Base-by-base conservation (phyloP, 2,329 filamentous ascomycete genomes). In the Fusarium mangiferae region DNA sequence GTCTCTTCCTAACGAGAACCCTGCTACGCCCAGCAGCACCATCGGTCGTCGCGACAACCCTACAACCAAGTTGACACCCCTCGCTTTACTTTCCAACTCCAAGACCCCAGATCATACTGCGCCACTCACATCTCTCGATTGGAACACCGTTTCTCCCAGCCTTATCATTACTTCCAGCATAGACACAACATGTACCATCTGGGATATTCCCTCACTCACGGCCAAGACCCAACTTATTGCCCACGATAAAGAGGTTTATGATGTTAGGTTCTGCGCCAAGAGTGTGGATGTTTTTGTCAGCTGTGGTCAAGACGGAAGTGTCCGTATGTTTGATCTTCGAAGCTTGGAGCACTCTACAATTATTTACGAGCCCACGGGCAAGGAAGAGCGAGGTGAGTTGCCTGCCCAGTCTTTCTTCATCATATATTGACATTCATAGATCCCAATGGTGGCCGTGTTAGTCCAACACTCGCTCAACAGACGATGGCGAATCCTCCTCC, bases 271-370 rank as follows among this genome's bases (percentile, higher is more conserved):
- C 84, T 99, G 96, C 84, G 96, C 96, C 55, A 96, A 97, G 77
- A 98, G 95, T 78, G 94, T 98, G n/a, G 96, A 99, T 79, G 95
- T 98, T 4, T 99, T 99, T 82, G 96, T 98, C 38, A 98, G 94
- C 82, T 99, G 96, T 82, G 96, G 96, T 58, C 96, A 97, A 63
- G 96, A 99, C 81, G 96, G 96, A 44, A 98, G 96, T 82, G 96
- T 99, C 33, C 91, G 96, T 77, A 99, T 99, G 96, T 99, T 99
- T 83, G 96, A 99, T 83, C 87, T 99, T 70, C 91, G 96, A 80
- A 98, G 96, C 82, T 85, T 99, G 60, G 96, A 99, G 81, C 96
- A 99, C 82, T 98, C 95, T 75, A 99, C 96, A 57, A 99, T 99
- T 81, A 99, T 99, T 74, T 99, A 99, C 82, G 96, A 99, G 83